Base-by-base conservation (phyloP, 805 yeast species). In the Phaffomyces opuntiae region DNA sequence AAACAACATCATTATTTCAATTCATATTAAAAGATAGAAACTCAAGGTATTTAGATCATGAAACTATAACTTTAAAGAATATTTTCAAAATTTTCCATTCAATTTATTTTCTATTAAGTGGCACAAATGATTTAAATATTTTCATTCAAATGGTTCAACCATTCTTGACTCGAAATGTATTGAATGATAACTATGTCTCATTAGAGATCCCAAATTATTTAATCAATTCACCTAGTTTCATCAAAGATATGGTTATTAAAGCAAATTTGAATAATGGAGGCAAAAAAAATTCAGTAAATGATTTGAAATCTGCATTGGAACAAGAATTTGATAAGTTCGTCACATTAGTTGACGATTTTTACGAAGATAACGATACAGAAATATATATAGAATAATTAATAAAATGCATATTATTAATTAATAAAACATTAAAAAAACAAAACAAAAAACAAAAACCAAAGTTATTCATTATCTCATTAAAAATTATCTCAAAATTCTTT, bases 401-500 rank as follows among this genome's bases (percentile, higher is more conserved):
- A 14, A 17, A 27, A 29, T 29, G 31, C 31, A 29, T 29, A 11
- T 9, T 7, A 29, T 19, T 4, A 9, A 24, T n/a, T 17, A 16
- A 11, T 29, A n/a, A 17, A 39, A 26, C 1, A 11, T 11, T 6
- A 29, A 29, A 9, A 29, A 29, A 29, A 9, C 13, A 29, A 29
- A 29, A 29, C 2, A 9, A 29, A 29, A 29, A 29, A 13, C 7
- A 1, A 27, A 27, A 26, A 26, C 31, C 12, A 29, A 29, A 11
- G 12, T 11, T 13, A 29, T 4, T 27, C 26, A 14, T 38, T 16
- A 21, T 21, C 24, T 21, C 24, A 21, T 21, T 21, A 21, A 38
- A 27, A 36, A 64, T 68, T n/a, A 68, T 63, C 46, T 53, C n/a
- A 55, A 46, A 25, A 81, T 69, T 31, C 72, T 69, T 35, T 77